Base-by-base conservation (phyloP, 805 yeast species). In the Nakazawaea peltata region DNA sequence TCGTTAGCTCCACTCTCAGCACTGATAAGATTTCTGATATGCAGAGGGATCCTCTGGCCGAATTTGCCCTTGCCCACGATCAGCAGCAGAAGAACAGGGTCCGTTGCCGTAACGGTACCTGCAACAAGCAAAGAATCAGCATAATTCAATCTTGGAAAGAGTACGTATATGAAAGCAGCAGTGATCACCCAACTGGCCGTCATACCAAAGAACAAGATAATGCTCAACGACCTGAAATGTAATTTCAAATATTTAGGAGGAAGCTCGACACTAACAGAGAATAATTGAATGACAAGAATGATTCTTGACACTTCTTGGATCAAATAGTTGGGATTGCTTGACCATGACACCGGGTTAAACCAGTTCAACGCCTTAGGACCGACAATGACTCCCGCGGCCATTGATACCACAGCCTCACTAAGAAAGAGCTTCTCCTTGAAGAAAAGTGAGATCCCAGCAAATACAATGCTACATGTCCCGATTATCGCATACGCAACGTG, bases 1-100 rank as follows among this genome's bases (percentile, higher is more conserved):
- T 87, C 97, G 56, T 87, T 87, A 53, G 95, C 82, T 3, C 88
- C 94, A 0, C 90, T 80, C 48, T 85, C 94, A 0, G 95, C 94
- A 21, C 88, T 74, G 18, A 88, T 62, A 31, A 87, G 58, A 50
- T 86, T 82, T 46, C 94, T 68, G 59, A 87, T 66, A 57, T 87
- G 96, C n/a, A 94, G 95, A 1, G 95, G 94, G 13, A 87, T 94
- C 37, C 95, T 71, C 49, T 74, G 74, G 11, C 95, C 95, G 54
- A 87, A 87, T 52, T 84, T 83, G 45, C 95, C 95, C 48, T 83
- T 87, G 55, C 95, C 95, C 9, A 87, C 95, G 26, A 87, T 95
- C 2, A 96, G 95, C 13, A 95, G 92, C 2, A 96, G 95, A 50
- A 87, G 67, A 28, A 87, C 92, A 5, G 97, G 97, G 59, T 87